Conservation (phyloP, 176 grass and related monocot genomes). For the Triticum timopheevii region DNA sequence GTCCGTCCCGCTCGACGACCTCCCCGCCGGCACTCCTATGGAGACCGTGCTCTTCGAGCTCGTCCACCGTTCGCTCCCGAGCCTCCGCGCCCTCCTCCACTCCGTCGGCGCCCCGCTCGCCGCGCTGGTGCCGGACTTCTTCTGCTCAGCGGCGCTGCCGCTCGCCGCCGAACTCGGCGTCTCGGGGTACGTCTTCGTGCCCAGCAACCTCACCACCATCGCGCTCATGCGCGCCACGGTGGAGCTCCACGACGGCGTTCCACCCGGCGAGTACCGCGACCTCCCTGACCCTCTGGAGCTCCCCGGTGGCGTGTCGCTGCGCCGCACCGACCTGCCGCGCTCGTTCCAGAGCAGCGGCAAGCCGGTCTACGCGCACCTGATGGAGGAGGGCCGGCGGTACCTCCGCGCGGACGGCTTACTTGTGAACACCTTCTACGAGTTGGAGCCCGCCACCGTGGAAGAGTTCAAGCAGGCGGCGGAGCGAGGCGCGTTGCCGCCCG, state of each 20-base stretch:
- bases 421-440: background rate
- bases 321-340: background rate
- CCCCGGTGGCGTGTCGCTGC: background rate
- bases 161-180: background rate
- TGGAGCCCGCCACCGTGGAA: background rate
- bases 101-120: background rate
- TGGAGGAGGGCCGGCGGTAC: background rate
- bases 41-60: background rate
- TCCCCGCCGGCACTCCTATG: background rate
- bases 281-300: background rate
- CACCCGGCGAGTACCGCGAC: background rate
- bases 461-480: background rate
- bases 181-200: background rate
- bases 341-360: background rate
- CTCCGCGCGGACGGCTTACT: background rate
- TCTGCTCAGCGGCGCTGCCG: background rate
- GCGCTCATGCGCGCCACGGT: background rate
- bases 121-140: background rate
- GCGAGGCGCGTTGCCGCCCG: background rate
- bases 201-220: background rate
- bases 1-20: background rate
- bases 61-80: background rate
- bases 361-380: background rate
- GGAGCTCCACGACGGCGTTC: background rate
- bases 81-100: background rate